Percentiles rank a stretch among this genome's conserved stretches.
These are phyloP conservation scores for Leccinum boreale DNA, from an alignment of 768 basidiomycete genomes.

Conservation along the genomic window DNA sequence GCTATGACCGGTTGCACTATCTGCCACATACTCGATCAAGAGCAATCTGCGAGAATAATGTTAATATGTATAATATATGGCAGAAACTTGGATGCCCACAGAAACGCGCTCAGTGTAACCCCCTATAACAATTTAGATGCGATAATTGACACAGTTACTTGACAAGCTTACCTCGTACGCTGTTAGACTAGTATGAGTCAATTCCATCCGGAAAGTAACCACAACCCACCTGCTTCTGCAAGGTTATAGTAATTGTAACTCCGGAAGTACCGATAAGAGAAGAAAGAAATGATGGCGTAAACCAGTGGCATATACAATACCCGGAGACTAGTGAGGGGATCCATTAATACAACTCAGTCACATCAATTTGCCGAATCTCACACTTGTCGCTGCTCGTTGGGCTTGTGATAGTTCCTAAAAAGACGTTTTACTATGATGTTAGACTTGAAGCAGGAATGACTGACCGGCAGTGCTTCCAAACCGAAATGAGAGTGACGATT, in stretches of 20 bases:
- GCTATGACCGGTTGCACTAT: conserved; percentile 57
- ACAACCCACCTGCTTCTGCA: conserved; percentile 44
- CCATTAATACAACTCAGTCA: background rate
- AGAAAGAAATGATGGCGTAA: conserved; percentile 80
- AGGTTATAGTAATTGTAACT: conserved; percentile 65
- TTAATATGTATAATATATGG: background rate
- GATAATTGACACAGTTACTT: conserved; percentile 1
- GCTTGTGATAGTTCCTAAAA: conserved; percentile 67
- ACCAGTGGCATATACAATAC: conserved; percentile 83
- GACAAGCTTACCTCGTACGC: conserved; percentile 59
- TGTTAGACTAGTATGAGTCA: conserved; percentile 29
- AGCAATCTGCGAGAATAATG: conserved; percentile 50
- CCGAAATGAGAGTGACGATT: conserved; percentile 53
- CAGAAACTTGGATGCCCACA: conserved; percentile 45
- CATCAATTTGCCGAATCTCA: conserved; percentile 30
- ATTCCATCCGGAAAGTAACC: conserved; percentile 16
- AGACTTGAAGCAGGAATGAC: conserved; percentile 15
- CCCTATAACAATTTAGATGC: conserved; percentile 45
- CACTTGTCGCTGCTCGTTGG: conserved; percentile 78
- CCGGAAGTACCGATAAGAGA: conserved; percentile 82
- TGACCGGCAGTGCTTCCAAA: conserved; percentile 64
- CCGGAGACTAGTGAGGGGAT: conserved; percentile 49
- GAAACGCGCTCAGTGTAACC: conserved; percentile 80
- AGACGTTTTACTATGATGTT: background rate
- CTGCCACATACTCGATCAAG: conserved; percentile 81